Evolutionary conservation across 257 asterid species (phyloP).

Genomic region (Scutellaria baicalensis): DNA sequence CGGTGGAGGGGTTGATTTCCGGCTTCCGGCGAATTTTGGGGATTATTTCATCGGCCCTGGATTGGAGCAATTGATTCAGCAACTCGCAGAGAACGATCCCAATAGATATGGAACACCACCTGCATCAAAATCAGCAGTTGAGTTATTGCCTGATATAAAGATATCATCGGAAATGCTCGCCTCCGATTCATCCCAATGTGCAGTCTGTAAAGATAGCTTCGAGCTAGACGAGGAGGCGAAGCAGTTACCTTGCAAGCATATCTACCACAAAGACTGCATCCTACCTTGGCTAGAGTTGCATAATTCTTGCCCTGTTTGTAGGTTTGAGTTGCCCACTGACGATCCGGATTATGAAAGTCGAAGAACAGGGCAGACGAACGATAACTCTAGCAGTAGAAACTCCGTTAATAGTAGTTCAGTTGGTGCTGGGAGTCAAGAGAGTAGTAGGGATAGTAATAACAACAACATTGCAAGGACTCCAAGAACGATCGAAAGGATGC

Average conservation of each 20-base stretch:
- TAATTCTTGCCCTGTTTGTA: slow-evolving; percentile 67
- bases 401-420: slow-evolving; percentile 5
- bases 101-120: slow-evolving; percentile 33
- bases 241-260: slow-evolving; percentile 51
- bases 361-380: slow-evolving; percentile 19
- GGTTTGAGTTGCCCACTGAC: slow-evolving; percentile 62
- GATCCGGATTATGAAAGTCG: slow-evolving; percentile 47
- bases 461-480: slow-evolving; percentile 22
- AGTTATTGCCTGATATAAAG: slow-evolving; percentile 23
- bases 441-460: slow-evolving; percentile 20
- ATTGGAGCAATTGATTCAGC: slow-evolving; percentile 29
- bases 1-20: slow-evolving; percentile 21
- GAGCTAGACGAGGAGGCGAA: slow-evolving; percentile 35
- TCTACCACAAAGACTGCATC: slow-evolving; percentile 51
- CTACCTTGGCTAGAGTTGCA: slow-evolving; percentile 55
- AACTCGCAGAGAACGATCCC: slow-evolving; percentile 28
- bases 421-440: slow-evolving; percentile 28
- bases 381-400: slow-evolving; percentile 2
- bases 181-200: slow-evolving; percentile 39
- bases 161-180: slow-evolving; percentile 18
- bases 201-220: slow-evolving; percentile 56
- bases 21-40: slow-evolving; percentile 24
- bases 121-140: slow-evolving; percentile 26
- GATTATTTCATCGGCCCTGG: slow-evolving; percentile 31
- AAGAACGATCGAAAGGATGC: slow-evolving; percentile 38